phyloP scores from a whole-genome alignment of 78 protist species.

The Dictyostelium firmibasis region DNA sequence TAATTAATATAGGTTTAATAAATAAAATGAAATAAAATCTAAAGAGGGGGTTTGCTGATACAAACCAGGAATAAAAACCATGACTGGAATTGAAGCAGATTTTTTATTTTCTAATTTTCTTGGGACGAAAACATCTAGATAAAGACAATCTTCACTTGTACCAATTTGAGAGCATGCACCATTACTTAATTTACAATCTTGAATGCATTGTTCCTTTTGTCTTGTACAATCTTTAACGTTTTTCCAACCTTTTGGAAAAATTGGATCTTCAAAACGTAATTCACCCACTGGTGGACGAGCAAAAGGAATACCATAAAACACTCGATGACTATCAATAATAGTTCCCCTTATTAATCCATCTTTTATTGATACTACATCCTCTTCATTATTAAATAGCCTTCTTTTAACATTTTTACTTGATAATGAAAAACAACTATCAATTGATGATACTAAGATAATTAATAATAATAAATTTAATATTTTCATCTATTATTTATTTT shows the following conservation, averaged over 20 bases:
- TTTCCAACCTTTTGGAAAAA: background rate
- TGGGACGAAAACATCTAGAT: conserved; percentile 21
- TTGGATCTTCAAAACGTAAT: background rate
- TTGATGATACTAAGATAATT: background rate
- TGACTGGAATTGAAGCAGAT: background rate
- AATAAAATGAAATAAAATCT: too few species aligned
- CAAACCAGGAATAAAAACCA: conserved; percentile 5
- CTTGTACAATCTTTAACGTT: background rate
- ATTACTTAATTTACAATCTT: background rate
- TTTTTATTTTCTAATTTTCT: background rate
- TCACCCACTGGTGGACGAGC: conserved; percentile 9
- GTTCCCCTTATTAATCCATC: conserved; percentile 17
- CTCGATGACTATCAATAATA: background rate
- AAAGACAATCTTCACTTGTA: conserved; percentile 32
- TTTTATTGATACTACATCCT: background rate
- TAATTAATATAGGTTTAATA: too few species aligned
- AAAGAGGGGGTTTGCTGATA: too few species aligned
- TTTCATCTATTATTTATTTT: background rate
- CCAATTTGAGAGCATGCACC: background rate
- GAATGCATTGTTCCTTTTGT: background rate
- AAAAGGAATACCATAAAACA: conserved; percentile 11
- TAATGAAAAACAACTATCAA: background rate
- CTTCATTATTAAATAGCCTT: background rate
- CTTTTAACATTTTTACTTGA: background rate
- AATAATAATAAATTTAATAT: background rate